Base-by-base conservation (phyloP, 1,139 yeast species). In the Hemisphaericaspora xylofermentans region DNA sequence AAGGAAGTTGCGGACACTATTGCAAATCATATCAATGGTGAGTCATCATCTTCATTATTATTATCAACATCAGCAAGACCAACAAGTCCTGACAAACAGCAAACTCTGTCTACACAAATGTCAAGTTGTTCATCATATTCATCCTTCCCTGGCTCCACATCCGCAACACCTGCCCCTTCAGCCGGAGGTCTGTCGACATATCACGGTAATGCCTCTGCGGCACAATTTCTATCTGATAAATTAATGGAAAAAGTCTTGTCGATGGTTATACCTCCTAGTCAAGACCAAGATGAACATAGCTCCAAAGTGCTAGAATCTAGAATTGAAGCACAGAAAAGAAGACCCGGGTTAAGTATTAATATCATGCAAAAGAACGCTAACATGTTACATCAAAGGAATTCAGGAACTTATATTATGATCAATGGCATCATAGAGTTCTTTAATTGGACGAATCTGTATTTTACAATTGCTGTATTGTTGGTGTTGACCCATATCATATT, bases 331-430 rank as follows among this genome's bases (percentile, higher is more conserved):
- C 88, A 86, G 44, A 78, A 78, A 46, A 61, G 69, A 15, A 62
- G 95, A 39, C 94, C 95, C 0, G 78, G 80, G 14, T 64, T 88
- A 28, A 82, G 88, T 21, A 79, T 87, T 39, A 86, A 78, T 35
- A 52, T 75, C 9, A 84, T 86, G 84, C 78, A 88, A 33, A 76
- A 72, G 46, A 87, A 88, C 57, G 76, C 86, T 44, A 78, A 84
- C 26, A 71, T 73, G 47, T 66, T 88, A 67, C 80, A 80, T 43
- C 78, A 87, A 16, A 63, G 96, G 39, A 60, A 85, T 13, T 76
- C 87, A 4, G 56, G 71, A 1, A 79, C 87, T 0, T 88, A 84
- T 56, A 76, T 74, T 41, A 41, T 77, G 7, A 62, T 84, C 22
- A 93, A 87, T 58, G 70, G 72, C 40, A 52, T 80, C 6, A 71